Evolutionary conservation across 2,329 filamentous ascomycete genomes (phyloP).

Genomic region (Pseudogymnoascus sp.): DNA sequence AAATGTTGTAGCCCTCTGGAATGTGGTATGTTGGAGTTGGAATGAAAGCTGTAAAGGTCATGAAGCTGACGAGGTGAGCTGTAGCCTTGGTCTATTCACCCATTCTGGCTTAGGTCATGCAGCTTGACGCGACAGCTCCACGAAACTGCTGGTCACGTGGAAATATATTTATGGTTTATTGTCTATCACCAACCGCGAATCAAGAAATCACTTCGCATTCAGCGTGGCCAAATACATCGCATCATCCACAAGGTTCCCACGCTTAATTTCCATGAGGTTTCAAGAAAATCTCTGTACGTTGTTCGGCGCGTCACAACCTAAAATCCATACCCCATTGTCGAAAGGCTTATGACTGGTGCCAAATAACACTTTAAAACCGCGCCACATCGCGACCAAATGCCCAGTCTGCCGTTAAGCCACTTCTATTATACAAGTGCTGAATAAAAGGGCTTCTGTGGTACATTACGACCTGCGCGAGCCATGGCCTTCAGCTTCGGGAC

Average conservation of each 20-base stretch:
- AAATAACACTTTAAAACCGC: neutral
- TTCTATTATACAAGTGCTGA: neutral
- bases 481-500: constrained; percentile 62
- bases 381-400: neutral
- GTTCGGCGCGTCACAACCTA: neutral
- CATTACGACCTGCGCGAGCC: constrained; percentile 12
- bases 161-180: constrained; percentile 9
- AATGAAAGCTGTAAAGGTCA: constrained; percentile 17
- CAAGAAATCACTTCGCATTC: neutral
- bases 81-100: constrained; percentile 18
- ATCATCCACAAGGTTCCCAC: neutral
- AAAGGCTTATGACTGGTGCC: neutral
- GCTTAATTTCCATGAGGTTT: constrained; percentile 1
- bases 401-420: neutral
- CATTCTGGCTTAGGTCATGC: neutral
- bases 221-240: constrained; percentile 1
- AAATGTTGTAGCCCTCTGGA: constrained; percentile 17
- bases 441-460: neutral
- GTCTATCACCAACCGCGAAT: neutral
- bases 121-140: constrained; percentile 7
- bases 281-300: constrained; percentile 6
- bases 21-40: constrained; percentile 20
- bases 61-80: constrained; percentile 50
- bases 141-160: constrained; percentile 2
- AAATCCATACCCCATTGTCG: neutral